Conservation (phyloP, 257 asterid species). For the Echium plantagineum region DNA sequence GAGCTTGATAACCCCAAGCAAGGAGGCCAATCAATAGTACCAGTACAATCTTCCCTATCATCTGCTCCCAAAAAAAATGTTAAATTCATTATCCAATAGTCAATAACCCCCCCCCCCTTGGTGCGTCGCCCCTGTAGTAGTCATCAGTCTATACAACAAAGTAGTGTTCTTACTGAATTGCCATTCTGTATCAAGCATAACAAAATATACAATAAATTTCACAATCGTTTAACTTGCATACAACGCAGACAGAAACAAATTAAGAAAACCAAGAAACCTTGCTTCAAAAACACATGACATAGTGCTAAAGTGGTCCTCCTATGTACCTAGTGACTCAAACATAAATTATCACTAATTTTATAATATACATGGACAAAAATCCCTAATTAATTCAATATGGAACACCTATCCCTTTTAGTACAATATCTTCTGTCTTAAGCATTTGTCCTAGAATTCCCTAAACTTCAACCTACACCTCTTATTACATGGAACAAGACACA, state of each 20-base stretch:
- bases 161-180: too few species aligned
- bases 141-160: neutral
- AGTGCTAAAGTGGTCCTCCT: neutral
- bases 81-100: neutral
- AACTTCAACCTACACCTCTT: too few species aligned
- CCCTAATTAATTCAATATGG: too few species aligned
- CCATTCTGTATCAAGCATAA: too few species aligned
- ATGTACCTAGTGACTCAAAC: neutral
- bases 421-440: too few species aligned
- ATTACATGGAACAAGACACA: too few species aligned
- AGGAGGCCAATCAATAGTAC: constrained; percentile 36
- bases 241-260: neutral
- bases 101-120: neutral
- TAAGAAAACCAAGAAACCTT: neutral
- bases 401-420: too few species aligned
- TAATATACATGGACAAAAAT: too few species aligned
- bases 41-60: constrained; percentile 37
- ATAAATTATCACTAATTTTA: too few species aligned
- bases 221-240: too few species aligned
- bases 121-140: neutral
- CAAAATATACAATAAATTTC: neutral
- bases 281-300: too few species aligned
- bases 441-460: too few species aligned
- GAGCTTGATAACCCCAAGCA: constrained; percentile 46
- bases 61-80: constrained; percentile 20